Base-by-base conservation (phyloP, 2,329 filamentous ascomycete genomes). In the Cladosporium sp. region DNA sequence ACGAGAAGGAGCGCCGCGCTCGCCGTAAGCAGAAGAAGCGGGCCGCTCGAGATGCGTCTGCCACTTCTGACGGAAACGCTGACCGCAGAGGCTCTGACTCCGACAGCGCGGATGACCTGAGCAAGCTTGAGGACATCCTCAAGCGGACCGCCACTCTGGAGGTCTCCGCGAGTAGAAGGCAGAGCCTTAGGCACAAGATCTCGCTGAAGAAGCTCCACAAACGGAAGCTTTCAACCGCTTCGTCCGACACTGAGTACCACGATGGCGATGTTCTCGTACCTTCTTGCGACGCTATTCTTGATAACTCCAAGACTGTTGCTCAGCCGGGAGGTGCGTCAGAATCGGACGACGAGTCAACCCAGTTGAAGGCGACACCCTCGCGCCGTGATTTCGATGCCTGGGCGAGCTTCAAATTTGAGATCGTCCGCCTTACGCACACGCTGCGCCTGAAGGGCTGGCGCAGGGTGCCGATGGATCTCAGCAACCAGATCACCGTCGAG, bases 401-500 rank as follows among this genome's bases (percentile, higher is more conserved):
- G 93, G 67, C 81, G n/a, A 76, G 70, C 8, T 98, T 96, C 77
- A 96, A 96, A 69, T 86, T 84, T 55, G 92, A 98, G 66, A 93
- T 97, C 57, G 80, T 97, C 52, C 86, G 90, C 35, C 77, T 97
- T 54, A 79, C 89, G 0, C 93, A 97, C 68, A 98, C 93, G 0
- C 75, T 98, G 49, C 83, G 84, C 49, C 78, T 97, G 32, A 95
- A 95, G 68, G 89, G 92, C 9, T 98, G 93, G 93, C 83, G 91
- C 49, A 84, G 84, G 55, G 83, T 98, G 0, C 81, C 89, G 0
- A 72, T 92, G 48, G 86, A 88, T 9, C 75, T 77, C 57, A 87
- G 86, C 58, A 80, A 82, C 46, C 76, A 75, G 35, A 84, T 93
- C 57, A 78, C 78, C 2, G 85, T 93, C 5, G 80, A 87, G 69